Evolutionary conservation across 164 flowering plant genomes (phyloP).

Genomic region (Umbilicus rupestris): DNA sequence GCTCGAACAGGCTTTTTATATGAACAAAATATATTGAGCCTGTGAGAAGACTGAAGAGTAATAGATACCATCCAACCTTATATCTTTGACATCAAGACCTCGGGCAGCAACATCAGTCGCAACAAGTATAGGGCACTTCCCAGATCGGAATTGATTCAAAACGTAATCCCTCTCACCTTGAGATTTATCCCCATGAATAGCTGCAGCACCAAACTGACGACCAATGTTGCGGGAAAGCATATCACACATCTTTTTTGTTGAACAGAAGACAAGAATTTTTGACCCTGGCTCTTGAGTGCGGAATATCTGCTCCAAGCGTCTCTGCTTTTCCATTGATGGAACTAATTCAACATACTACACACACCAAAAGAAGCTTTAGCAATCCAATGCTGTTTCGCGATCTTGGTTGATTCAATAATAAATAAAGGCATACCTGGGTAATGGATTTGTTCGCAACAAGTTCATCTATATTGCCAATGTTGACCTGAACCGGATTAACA

Average conservation of each 20-base stretch:
- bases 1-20: not conserved
- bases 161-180: constrained; percentile 93
- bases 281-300: constrained; percentile 77
- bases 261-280: constrained; percentile 71
- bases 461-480: constrained; percentile 83
- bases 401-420: not conserved
- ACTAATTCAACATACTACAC: constrained; percentile 77
- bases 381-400: not conserved
- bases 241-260: constrained; percentile 83
- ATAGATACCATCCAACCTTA: constrained; percentile 36
- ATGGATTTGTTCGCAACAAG: constrained; percentile 89
- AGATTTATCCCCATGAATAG: constrained; percentile 88
- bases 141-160: constrained; percentile 70
- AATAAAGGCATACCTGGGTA: constrained; percentile 54
- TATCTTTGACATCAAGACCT: constrained; percentile 86
- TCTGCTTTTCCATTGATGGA: constrained; percentile 72
- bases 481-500: constrained; percentile 81
- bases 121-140: constrained; percentile 69
- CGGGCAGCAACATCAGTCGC: constrained; percentile 98
- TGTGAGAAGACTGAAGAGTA: not conserved
- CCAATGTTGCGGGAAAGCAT: constrained; percentile 75
- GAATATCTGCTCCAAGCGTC: constrained; percentile 84
- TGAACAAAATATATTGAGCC: no score
- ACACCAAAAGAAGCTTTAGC: not conserved
- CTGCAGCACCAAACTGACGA: constrained; percentile 78